These are phyloP conservation scores for Aspergillus coremiiformis DNA, from an alignment of 495 filamentous ascomycete species.

Conservation along the genomic window DNA sequence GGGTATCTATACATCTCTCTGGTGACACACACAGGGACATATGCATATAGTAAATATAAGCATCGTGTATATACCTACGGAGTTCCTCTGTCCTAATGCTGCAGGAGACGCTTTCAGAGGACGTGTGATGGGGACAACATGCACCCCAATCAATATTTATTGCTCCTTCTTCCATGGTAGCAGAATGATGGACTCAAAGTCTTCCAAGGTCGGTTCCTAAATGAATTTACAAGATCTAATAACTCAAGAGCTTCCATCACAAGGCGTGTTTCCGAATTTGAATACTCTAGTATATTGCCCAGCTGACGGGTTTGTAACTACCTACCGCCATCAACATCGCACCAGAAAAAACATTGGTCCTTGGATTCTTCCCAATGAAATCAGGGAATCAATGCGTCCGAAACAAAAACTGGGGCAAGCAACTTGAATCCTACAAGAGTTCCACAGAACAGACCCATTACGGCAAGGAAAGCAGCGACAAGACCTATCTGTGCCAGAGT, in stretches of 20 bases:
- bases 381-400: neutral
- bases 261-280: neutral
- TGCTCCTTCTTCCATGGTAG: constrained; percentile 5
- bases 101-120: constrained; percentile 43
- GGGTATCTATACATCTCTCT: neutral
- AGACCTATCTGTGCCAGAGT: constrained; percentile 24
- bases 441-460: constrained; percentile 15
- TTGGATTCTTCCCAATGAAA: neutral
- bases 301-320: too few relatives aligned
- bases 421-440: constrained; percentile 17
- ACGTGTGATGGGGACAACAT: constrained; percentile 49
- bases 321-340: neutral
- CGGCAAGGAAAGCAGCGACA: constrained; percentile 16
- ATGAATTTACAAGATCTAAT: neutral
- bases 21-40: neutral
- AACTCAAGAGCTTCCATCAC: neutral
- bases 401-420: constrained; percentile 12
- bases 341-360: neutral
- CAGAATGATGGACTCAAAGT: constrained; percentile 6
- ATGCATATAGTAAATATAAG: too few relatives aligned
- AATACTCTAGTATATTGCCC: too few relatives aligned
- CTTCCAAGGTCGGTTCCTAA: neutral
- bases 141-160: constrained; percentile 31
- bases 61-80: too few relatives aligned
- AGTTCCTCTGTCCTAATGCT: constrained; percentile 10